Base-by-base conservation (phyloP, 1,139 yeast species). In the Candida sp. region DNA sequence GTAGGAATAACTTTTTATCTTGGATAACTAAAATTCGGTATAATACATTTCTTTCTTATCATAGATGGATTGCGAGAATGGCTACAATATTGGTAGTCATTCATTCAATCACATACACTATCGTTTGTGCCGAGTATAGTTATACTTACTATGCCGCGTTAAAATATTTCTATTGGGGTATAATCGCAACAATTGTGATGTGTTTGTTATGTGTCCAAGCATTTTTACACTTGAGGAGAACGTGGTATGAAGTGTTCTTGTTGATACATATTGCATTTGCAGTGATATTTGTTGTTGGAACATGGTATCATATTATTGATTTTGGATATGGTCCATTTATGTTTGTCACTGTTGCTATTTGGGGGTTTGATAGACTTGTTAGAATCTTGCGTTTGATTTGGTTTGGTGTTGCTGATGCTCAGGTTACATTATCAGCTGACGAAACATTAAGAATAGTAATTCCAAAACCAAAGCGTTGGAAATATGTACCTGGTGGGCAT, bases 401-500 rank as follows among this genome's bases (percentile, higher is more conserved):
- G 7, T 70, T 68, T 49, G 78, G 77, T 0, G 52, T 59, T 42
- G 72, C 70, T 5, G 49, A 49, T 23, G 74, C 77, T 2, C 52
- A 53, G 4, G 63, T 72, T 15, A 53, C 62, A n/a, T 54, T 74
- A 33, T 49, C 68, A 38, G 62, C 69, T 1, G 67, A 62, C 33
- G 75, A 71, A 49, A 69, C 75, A 2, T 56, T 74, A 23, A 64
- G 65, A 50, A 62, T 74, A 2, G 58, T 60, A 4, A 61, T 73
- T 6, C 73, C 74, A 1, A 66, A 60, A 39, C 73, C 75, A 22
- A 52, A 45, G 5, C 57, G 56, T 45, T 73, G 75, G 75, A 58
- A 61, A 29, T 56, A 70, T 2, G 55, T 61, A 38, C 74, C 77
- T 4, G 81, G 80, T 35, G 75, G 77, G 3, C 78, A 74, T 52